These are phyloP conservation scores for Dalbergia cultrata DNA, from an alignment of 306 rosid species.

Conservation along the genomic window DNA sequence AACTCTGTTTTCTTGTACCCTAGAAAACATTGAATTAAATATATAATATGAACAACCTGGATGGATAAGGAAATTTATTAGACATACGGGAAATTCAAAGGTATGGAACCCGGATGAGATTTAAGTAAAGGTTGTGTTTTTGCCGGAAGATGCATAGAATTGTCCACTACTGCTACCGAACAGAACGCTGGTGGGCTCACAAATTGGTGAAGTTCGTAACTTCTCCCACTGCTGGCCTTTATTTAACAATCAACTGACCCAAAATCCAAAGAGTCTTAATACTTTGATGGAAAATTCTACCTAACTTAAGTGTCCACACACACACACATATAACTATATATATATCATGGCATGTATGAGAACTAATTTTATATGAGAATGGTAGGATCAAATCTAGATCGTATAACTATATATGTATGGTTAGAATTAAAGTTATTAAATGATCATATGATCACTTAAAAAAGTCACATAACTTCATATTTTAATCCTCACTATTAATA, in stretches of 20 bases:
- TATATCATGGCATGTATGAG: neutral
- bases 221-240: constrained; percentile 49
- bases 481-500: too few relatives aligned
- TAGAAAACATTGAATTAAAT: constrained; percentile 14
- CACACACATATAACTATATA: too few relatives aligned
- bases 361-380: too few relatives aligned
- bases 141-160: constrained; percentile 28
- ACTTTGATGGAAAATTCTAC: constrained; percentile 46
- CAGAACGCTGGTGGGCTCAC: constrained; percentile 42
- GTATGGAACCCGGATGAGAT: neutral
- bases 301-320: constrained; percentile 48
- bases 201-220: constrained; percentile 44
- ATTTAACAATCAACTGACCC: constrained; percentile 23
- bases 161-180: constrained; percentile 41
- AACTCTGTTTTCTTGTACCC: constrained; percentile 40
- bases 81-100: constrained; percentile 16
- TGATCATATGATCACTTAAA: too few relatives aligned
- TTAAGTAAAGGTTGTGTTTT: constrained; percentile 19
- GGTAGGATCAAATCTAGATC: too few relatives aligned
- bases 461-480: too few relatives aligned
- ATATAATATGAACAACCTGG: constrained; percentile 18
- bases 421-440: too few relatives aligned
- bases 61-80: constrained; percentile 31
- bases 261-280: constrained; percentile 2
- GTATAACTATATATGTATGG: too few relatives aligned